Base-by-base conservation (phyloP, 306 rosid genomes). In the Gastrolobium bilobum region DNA sequence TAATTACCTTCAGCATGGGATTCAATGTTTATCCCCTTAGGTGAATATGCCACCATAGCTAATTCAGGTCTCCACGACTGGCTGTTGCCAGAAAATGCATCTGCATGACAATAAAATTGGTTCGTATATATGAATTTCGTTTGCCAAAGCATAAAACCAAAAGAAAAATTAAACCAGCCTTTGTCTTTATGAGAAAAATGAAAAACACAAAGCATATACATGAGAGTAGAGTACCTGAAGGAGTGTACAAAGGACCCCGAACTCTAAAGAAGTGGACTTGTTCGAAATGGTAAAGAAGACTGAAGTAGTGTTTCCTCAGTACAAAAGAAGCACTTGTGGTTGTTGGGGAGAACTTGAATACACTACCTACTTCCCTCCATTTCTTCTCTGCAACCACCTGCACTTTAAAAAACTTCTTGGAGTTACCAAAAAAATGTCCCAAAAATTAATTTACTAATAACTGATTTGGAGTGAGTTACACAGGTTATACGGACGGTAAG, bases 311-410 rank as follows among this genome's bases (percentile, higher is more conserved):
- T 57, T 93, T 96, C 72, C 93, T 91, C 58, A 96, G 70, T 8
- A 96, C 98, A 81, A 89, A 96, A 3, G 99, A 96, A 80, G 99
- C 98, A 57, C 99, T 96, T 1, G 98, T 93, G 15, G 98, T 93
- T 0, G 98, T 91, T 3, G 99, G 87, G 48, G 97, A 88, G 82
- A 96, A 96, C 81, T 65, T 93, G 81, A 96, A 96, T 0, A 89
- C 76, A 61, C 69, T 80, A n/a, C 98, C 96, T 62, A 93, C 97
- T 91, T 96, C 98, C 89, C 99, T 96, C 99, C 99, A 96, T 80
- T 93, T 96, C 87, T 96, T 95, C 83, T 96, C 99, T 30, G 83
- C 96, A 56, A 96, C 97, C n/a, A 96, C 97, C 99, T 92, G 56
- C 39, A 33, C 46, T 51, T 71, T 15, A 0, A 47, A 46, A 59